A percentile compares a stretch with the other conserved stretches of the same genome.
Evolutionary conservation across 2,329 filamentous ascomycete genomes (phyloP).

Genomic region (Teratosphaeria epicoccoides): DNA sequence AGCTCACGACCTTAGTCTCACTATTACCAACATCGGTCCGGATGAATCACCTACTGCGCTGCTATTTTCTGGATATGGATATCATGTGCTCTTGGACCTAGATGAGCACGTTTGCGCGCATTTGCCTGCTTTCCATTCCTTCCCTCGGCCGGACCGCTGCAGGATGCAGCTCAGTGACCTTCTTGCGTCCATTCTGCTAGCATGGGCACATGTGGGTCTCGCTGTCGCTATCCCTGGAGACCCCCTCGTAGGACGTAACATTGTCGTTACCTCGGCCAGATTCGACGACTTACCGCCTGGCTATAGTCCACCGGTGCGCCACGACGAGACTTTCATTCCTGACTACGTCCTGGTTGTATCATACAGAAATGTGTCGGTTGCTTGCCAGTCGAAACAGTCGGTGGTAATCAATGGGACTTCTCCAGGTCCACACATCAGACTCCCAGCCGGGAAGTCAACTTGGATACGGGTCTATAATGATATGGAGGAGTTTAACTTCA

Average conservation of each 20-base stretch:
- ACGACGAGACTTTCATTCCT: conserved; percentile 28
- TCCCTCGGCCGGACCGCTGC: not conserved
- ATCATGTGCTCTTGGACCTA: not conserved
- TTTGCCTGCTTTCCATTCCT: not conserved
- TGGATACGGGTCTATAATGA: conserved; percentile 53
- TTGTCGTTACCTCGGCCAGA: not conserved
- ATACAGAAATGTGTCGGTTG: conserved; percentile 31
- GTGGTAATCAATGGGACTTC: conserved; percentile 44
- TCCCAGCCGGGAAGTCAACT: conserved; percentile 36
- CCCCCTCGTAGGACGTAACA: not conserved
- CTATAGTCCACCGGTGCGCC: conserved; percentile 3
- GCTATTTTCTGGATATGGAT: not conserved
- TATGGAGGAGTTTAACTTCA: conserved; percentile 43
- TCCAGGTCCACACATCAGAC: conserved; percentile 41
- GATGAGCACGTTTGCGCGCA: not conserved
- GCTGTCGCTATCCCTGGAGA: not conserved
- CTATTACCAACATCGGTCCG: not conserved
- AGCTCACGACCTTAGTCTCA: not conserved
- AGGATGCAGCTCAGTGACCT: not conserved
- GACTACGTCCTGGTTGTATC: conserved; percentile 40
- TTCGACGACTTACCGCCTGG: not conserved
- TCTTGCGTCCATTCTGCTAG: not conserved
- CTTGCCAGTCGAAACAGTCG: conserved; percentile 38
- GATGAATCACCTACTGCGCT: not conserved
- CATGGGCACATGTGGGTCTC: not conserved